These are phyloP conservation scores for Gaeumannomyces sp. DNA, from an alignment of 2,329 filamentous ascomycete species.

Conservation along the genomic window DNA sequence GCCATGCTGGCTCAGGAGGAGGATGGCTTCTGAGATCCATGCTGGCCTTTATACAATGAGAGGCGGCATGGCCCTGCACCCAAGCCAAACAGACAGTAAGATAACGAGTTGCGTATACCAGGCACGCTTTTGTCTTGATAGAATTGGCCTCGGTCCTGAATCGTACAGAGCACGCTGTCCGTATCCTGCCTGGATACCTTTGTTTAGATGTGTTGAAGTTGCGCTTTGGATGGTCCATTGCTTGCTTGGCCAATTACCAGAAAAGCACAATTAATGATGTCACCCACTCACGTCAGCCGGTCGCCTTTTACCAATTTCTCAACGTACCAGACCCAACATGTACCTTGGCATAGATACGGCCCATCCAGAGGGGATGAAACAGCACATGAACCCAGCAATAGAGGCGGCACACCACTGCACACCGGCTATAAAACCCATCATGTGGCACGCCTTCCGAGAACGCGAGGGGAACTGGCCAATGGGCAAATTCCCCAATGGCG, in stretches of 20 bases:
- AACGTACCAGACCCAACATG: too few relatives aligned
- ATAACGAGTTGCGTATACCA: neutral
- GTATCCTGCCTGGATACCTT: slow-evolving; percentile 4
- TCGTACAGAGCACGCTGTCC: neutral
- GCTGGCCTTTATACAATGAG: neutral
- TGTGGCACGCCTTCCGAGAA: neutral
- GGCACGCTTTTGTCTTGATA: neutral
- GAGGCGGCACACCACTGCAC: neutral
- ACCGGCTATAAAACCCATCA: neutral
- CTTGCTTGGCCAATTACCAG: neutral
- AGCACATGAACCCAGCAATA: neutral
- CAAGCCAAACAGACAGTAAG: slow-evolving; percentile 15
- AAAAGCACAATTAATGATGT: too few relatives aligned
- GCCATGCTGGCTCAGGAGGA: slow-evolving; percentile 71
- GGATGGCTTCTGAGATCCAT: slow-evolving; percentile 28
- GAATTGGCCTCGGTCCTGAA: neutral
- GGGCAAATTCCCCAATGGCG: too few relatives aligned
- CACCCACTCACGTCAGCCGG: too few relatives aligned
- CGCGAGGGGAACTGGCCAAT: neutral
- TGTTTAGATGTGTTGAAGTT: too few relatives aligned
- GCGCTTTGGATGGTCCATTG: neutral
- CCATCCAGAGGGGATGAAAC: too few relatives aligned
- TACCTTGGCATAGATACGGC: too few relatives aligned
- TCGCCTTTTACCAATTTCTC: too few relatives aligned
- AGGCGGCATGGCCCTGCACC: neutral